A percentile compares a stretch with the other conserved stretches of the same genome.
Evolutionary conservation across 805 yeast species (phyloP).

Genomic region (Pachysolen tannophilus): DNA sequence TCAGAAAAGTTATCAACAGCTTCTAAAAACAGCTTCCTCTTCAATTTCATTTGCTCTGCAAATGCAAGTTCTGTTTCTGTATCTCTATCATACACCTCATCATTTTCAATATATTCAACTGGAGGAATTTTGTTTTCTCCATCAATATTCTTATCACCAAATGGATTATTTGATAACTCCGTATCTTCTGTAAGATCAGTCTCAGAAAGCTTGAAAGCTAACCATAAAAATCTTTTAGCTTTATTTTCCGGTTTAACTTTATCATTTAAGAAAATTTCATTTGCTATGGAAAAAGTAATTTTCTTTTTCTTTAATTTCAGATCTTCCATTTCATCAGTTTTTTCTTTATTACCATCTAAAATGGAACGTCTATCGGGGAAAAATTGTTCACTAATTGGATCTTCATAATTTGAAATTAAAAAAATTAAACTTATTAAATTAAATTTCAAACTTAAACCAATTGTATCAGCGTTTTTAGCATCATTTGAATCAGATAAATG

Average conservation of each 20-base stretch:
- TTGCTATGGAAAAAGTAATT: constrained; percentile 30
- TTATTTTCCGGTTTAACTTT: constrained; percentile 56
- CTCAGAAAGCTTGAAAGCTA: constrained; percentile 72
- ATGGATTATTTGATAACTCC: constrained; percentile 34
- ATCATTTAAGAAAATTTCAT: constrained; percentile 65
- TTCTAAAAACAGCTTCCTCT: constrained; percentile 30
- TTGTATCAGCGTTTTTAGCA: neutral
- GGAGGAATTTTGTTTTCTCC: constrained; percentile 10
- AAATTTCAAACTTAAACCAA: constrained; percentile 2
- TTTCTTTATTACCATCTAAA: too few relatives aligned
- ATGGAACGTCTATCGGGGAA: constrained; percentile 6
- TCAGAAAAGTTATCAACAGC: constrained; percentile 25
- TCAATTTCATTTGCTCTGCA: constrained; percentile 38
- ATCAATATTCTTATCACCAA: constrained; percentile 9
- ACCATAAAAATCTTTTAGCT: constrained; percentile 73
- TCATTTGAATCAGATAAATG: neutral
- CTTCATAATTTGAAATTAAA: constrained; percentile 57
- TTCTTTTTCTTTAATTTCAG: constrained; percentile 14
- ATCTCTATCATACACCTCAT: constrained; percentile 33
- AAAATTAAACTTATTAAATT: constrained; percentile 51
- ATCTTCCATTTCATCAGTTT: constrained; percentile 9
- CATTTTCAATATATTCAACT: constrained; percentile 22
- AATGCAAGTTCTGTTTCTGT: constrained; percentile 39
- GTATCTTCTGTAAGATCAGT: constrained; percentile 50
- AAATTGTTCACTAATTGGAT: constrained; percentile 35